phyloP scores from a whole-genome alignment of 371 early-diverging fungal genomes.

The Saksenaea vasiformis region DNA sequence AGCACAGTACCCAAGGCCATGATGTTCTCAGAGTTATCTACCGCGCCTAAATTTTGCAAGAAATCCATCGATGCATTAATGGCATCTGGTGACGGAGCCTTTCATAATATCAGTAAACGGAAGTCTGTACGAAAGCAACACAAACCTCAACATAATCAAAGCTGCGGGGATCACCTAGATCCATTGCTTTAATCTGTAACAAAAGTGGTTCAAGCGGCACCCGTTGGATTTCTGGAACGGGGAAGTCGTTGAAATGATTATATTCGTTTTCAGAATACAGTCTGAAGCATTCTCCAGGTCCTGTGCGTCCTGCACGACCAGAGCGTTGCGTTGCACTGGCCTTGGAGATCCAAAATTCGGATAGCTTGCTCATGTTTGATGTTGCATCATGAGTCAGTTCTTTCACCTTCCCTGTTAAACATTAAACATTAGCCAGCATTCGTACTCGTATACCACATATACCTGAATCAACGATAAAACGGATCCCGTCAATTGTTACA shows the following conservation, averaged over 20 bases:
- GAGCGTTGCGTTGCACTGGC: conserved; percentile 84
- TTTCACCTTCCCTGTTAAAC: conserved; percentile 63
- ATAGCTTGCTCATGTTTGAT: conserved; percentile 64
- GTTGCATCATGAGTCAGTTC: conserved; percentile 57
- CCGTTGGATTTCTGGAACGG: conserved; percentile 75
- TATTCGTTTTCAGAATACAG: conserved; percentile 57
- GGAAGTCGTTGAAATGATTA: conserved; percentile 47
- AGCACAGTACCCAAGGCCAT: conserved; percentile 87
- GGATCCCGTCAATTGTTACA: conserved; percentile 76
- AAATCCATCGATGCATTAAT: conserved; percentile 63
- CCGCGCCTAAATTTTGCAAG: conserved; percentile 60
- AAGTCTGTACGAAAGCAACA: neutral
- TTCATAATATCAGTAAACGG: neutral
- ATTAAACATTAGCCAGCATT: conserved; percentile 11
- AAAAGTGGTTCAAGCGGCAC: conserved; percentile 79
- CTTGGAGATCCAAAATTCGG: conserved; percentile 63
- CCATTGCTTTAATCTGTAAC: conserved; percentile 74
- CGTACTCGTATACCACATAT: conserved; percentile 5
- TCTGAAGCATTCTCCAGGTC: conserved; percentile 70
- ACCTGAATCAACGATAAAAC: conserved; percentile 78
- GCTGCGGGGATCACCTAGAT: conserved; percentile 46
- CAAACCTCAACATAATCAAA: conserved; percentile 60
- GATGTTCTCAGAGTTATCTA: conserved; percentile 57
- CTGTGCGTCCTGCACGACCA: conserved; percentile 88
- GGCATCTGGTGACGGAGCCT: conserved; percentile 61